Base-by-base conservation (phyloP, 225 moss, liverwort and hornwort species). In the Bryoerythrophyllum caledonicum region DNA sequence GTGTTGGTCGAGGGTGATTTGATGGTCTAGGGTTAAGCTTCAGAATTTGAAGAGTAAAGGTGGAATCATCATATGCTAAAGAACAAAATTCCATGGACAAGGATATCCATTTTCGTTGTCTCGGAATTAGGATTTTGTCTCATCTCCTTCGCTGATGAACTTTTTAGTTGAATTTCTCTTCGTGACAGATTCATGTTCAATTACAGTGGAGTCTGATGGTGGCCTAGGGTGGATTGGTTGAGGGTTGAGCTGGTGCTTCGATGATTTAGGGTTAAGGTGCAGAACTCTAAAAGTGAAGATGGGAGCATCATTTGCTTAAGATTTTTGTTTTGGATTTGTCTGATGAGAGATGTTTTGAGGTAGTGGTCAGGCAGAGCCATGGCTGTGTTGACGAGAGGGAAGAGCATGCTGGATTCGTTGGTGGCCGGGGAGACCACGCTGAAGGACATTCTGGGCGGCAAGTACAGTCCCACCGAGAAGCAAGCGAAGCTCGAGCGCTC, bases 331-430 rank as follows among this genome's bases (percentile, higher is more conserved):
- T 53, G 32, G 41, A 25, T 71, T 43, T 38, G 32, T 44, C 67
- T 65, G 72, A 75, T 34, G 26, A 27, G 60, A 38, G 28, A 71
- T 12, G 34, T 0, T 61, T 49, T 11, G 23, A 24, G 21, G 58
- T 75, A 70, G 13, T 10, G 78, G 13, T 10, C 67, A 77, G 74
- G 76, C 28, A 79, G 17, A 49, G 75, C 62, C 80, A 94, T 94
- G 93, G 88, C 93, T 58, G 65, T 85, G 48, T 82, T 94, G 60
- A 84, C 57, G 10, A 90, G 81, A 74, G 93, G 91, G 51, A 86
- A 83, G 71, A 88, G 83, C 73, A 87, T 97, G 79, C 81, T 97
- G 5, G 92, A 93, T 64, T 91, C 94, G 10, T 85, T 94, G 60
- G 86, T 96, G 62, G 86, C 91, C 16, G 92, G 91, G 73, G 92